Conservation (phyloP, 2,329 filamentous ascomycete species). For the Ophiocordyceps camponoti-saundersi region DNA sequence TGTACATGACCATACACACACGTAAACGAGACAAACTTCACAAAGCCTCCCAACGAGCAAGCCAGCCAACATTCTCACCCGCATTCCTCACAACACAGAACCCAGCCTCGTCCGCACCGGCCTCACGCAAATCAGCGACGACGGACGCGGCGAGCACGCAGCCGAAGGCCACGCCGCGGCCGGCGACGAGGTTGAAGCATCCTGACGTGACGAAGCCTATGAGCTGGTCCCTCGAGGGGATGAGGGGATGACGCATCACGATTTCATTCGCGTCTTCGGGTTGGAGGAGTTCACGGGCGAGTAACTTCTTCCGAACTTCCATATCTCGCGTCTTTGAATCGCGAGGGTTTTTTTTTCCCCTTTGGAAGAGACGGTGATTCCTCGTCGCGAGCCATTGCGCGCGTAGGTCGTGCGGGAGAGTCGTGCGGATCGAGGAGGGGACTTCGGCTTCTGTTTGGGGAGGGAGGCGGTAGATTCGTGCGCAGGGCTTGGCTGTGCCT, state of each 20-base stretch:
- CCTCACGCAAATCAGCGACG: slow-evolving; percentile 14
- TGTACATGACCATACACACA: too few relatives aligned
- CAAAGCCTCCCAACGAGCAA: slow-evolving; percentile 61
- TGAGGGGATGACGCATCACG: slow-evolving; percentile 47
- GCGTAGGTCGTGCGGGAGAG: slow-evolving; percentile 34
- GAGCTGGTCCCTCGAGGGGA: slow-evolving; percentile 60
- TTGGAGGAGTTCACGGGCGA: slow-evolving; percentile 17
- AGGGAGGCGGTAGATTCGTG: slow-evolving; percentile 75
- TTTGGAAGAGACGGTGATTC: too few relatives aligned
- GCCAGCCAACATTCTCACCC: slow-evolving; percentile 61
- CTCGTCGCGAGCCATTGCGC: slow-evolving; percentile 48
- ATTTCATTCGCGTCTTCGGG: slow-evolving; percentile 5
- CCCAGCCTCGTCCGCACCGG: slow-evolving; percentile 21
- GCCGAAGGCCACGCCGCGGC: slow-evolving; percentile 60
- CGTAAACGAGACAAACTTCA: slow-evolving; percentile 11
- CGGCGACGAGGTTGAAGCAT: slow-evolving; percentile 63
- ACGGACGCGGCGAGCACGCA: slow-evolving; percentile 47
- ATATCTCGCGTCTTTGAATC: too few relatives aligned
- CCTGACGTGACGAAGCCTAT: slow-evolving; percentile 86
- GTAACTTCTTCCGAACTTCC: slow-evolving; percentile 23
- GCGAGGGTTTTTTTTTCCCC: too few relatives aligned
- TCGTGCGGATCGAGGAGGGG: slow-evolving; percentile 19
- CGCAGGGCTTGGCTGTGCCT: slow-evolving; percentile 53
- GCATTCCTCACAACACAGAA: slow-evolving; percentile 70
- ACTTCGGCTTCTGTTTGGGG: slow-evolving; percentile 21